These are phyloP conservation scores for Pythium graminicola DNA, from an alignment of 352 stramenopile genomes.

Conservation along the genomic window DNA sequence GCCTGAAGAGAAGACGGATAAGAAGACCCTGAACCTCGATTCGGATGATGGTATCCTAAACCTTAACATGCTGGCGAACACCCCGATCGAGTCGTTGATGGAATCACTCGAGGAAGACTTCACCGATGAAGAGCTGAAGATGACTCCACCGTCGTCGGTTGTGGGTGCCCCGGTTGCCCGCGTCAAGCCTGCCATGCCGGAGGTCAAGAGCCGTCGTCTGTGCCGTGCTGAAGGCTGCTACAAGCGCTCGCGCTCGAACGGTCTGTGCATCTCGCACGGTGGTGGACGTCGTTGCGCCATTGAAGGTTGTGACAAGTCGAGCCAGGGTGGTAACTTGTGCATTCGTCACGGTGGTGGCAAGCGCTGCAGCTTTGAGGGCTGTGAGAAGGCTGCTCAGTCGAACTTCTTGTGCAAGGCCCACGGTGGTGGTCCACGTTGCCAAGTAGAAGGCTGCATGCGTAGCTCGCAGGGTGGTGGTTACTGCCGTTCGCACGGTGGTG, in stretches of 20 bases:
- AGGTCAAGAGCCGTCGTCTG: constrained; percentile 58
- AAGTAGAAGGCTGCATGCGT: constrained; percentile 53
- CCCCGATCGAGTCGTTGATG: constrained; percentile 63
- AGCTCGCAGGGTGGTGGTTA: constrained; percentile 74
- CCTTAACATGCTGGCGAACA: constrained; percentile 61
- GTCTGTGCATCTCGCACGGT: constrained; percentile 80
- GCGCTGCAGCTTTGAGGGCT: constrained; percentile 69
- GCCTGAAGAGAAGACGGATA: constrained; percentile 59
- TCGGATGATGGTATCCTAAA: constrained; percentile 69
- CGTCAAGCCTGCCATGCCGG: constrained; percentile 19
- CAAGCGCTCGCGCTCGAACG: constrained; percentile 83
- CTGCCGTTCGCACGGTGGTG: constrained; percentile 81
- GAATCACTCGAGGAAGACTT: constrained; percentile 66
- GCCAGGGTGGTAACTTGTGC: constrained; percentile 75
- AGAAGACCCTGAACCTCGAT: constrained; percentile 34
- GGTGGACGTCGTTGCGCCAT: constrained; percentile 71
- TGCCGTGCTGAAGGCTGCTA: constrained; percentile 75
- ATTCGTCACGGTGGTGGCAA: constrained; percentile 83
- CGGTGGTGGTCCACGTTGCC: constrained; percentile 74
- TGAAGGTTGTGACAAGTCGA: constrained; percentile 76
- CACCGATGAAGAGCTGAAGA: constrained; percentile 65
- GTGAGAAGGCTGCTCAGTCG: constrained; percentile 74
- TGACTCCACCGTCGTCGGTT: constrained; percentile 29
- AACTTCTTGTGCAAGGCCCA: constrained; percentile 86
- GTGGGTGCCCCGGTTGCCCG: constrained; percentile 2